These are phyloP conservation scores for Paramecium sonneborni DNA, from an alignment of 73 alveolate genomes.

Conservation along the genomic window DNA sequence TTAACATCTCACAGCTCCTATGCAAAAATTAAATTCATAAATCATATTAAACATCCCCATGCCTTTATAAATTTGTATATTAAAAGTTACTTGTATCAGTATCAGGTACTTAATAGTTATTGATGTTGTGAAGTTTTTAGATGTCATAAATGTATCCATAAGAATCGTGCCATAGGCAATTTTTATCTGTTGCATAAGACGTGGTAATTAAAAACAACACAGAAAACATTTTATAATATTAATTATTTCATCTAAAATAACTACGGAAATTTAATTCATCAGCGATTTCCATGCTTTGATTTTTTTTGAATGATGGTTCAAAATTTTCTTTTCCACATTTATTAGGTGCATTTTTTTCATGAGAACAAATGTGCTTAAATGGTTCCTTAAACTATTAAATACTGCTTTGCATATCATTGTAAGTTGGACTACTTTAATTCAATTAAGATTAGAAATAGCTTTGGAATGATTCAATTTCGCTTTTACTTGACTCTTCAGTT, in stretches of 20 bases:
- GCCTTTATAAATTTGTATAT: background rate
- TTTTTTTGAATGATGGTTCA: slow-evolving; percentile 24
- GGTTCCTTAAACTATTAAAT: slow-evolving; percentile 15
- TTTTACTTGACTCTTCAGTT: slow-evolving; percentile 16
- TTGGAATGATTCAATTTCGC: slow-evolving; percentile 28
- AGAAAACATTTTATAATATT: background rate
- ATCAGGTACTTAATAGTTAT: slow-evolving; percentile 31
- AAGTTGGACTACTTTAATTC: background rate
- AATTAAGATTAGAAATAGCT: background rate
- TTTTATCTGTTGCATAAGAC: slow-evolving; percentile 16
- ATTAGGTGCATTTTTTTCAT: background rate
- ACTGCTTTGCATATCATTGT: background rate
- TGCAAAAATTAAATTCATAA: slow-evolving; percentile 40
- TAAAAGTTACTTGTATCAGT: slow-evolving; percentile 19
- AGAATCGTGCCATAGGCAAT: background rate
- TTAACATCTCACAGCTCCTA: background rate
- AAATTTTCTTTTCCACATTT: background rate
- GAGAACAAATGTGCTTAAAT: slow-evolving; percentile 26
- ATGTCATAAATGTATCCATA: background rate
- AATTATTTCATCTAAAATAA: slow-evolving; percentile 30
- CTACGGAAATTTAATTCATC: slow-evolving; percentile 40
- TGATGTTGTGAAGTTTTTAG: background rate
- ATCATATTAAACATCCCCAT: slow-evolving; percentile 60
- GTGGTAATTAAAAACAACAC: background rate
- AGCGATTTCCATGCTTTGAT: background rate